A percentile compares a stretch with the other conserved stretches of the same genome.
These are phyloP conservation scores for Mucor mucedo DNA, from an alignment of 371 early-diverging fungal species.

Conservation along the genomic window DNA sequence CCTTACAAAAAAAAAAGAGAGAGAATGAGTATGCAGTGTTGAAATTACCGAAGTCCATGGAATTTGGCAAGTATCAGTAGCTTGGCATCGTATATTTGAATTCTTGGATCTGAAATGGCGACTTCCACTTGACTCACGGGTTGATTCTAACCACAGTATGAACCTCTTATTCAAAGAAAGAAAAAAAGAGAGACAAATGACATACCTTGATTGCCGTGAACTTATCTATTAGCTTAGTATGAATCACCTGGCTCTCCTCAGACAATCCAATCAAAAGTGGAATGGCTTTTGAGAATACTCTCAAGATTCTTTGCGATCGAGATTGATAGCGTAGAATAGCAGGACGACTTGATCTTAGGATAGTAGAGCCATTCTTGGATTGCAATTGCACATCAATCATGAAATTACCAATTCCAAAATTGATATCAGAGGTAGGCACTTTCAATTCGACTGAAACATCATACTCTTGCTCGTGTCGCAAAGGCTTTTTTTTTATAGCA, in stretches of 20 bases:
- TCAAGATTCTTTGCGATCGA: slow-evolving; percentile 62
- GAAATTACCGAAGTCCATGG: slow-evolving; percentile 72
- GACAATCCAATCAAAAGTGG: slow-evolving; percentile 71
- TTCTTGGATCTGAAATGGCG: slow-evolving; percentile 57
- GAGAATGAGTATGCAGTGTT: too few relatives aligned
- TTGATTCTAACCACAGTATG: slow-evolving; percentile 13
- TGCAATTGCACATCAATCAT: slow-evolving; percentile 78
- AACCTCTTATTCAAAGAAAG: too few relatives aligned
- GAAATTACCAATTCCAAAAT: slow-evolving; percentile 81
- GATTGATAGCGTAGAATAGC: slow-evolving; percentile 83
- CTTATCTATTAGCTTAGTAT: slow-evolving; percentile 70
- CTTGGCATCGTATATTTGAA: slow-evolving; percentile 74
- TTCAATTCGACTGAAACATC: slow-evolving; percentile 69
- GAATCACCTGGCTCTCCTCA: slow-evolving; percentile 71
- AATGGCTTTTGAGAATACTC: slow-evolving; percentile 66
- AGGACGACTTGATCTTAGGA: slow-evolving; percentile 68
- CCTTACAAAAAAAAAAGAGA: not conserved
- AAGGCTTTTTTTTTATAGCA: slow-evolving; percentile 8
- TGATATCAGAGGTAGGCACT: slow-evolving; percentile 84
- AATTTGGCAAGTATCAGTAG: slow-evolving; percentile 78
- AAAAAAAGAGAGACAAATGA: not conserved
- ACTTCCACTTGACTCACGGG: slow-evolving; percentile 65
- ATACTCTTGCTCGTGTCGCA: slow-evolving; percentile 30
- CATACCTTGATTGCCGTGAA: slow-evolving; percentile 64
- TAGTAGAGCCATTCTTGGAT: slow-evolving; percentile 49